Evolutionary conservation across 331 rosid species (phyloP).

Genomic region (Stylosanthes scabra): DNA sequence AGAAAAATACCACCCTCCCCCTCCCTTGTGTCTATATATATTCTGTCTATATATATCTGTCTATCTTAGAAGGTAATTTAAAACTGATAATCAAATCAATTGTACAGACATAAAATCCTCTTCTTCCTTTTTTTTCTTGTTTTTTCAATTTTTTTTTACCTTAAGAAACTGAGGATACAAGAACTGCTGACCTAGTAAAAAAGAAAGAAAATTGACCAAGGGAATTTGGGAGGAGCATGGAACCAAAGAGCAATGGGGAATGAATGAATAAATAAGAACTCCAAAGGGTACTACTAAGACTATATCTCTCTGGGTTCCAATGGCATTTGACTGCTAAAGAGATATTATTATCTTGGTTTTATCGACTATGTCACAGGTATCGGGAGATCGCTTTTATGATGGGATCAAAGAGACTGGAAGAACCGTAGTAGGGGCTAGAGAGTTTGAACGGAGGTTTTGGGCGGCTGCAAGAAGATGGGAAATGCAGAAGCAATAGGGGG

Average conservation of each 20-base stretch:
- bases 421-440: slow-evolving; percentile 46
- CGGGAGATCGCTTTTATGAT: slow-evolving; percentile 48
- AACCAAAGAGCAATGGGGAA: slow-evolving; percentile 88
- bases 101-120: slow-evolving; percentile 48
- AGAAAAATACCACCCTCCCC: slow-evolving; percentile 42
- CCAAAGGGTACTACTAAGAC: slow-evolving; percentile 64
- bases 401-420: slow-evolving; percentile 57
- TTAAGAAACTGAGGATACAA: slow-evolving; percentile 41
- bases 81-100: slow-evolving; percentile 51
- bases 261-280: slow-evolving; percentile 86
- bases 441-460: slow-evolving; percentile 39
- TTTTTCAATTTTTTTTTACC: not conserved
- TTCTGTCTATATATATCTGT: slow-evolving; percentile 40
- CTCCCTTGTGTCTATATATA: slow-evolving; percentile 35
- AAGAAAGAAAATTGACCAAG: slow-evolving; percentile 38
- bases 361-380: slow-evolving; percentile 59
- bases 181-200: slow-evolving; percentile 46
- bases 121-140: not conserved
- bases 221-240: slow-evolving; percentile 51
- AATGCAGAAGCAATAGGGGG: slow-evolving; percentile 46
- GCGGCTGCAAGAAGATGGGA: slow-evolving; percentile 47
- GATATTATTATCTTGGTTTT: slow-evolving; percentile 58
- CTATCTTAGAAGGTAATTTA: slow-evolving; percentile 50
- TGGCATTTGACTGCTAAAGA: slow-evolving; percentile 58
- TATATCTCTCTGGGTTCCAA: slow-evolving; percentile 64